Percentiles rank a stretch among this genome's conserved stretches.
These are phyloP conservation scores for Porpolomopsis calyptriformis DNA, from an alignment of 768 basidiomycete species.

Conservation along the genomic window DNA sequence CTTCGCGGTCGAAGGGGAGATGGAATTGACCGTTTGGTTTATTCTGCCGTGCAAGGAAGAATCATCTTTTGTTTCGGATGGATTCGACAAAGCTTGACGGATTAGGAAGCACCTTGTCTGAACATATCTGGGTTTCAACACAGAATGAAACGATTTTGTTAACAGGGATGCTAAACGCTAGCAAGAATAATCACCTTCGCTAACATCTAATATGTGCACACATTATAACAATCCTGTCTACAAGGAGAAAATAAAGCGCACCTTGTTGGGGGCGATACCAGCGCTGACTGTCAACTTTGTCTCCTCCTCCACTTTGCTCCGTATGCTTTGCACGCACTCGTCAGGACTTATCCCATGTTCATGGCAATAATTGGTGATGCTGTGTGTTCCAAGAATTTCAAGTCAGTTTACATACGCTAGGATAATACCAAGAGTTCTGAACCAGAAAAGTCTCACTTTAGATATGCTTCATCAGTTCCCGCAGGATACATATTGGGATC, in stretches of 20 bases:
- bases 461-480: conserved; percentile 84
- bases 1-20: conserved; percentile 51
- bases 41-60: no score
- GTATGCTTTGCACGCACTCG: conserved; percentile 71
- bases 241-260: conserved; percentile 21
- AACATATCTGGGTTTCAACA: conserved; percentile 59
- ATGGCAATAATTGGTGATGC: conserved; percentile 79
- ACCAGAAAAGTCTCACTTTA: conserved; percentile 69
- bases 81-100: no score
- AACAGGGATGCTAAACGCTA: not conserved
- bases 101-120: conserved; percentile 55
- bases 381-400: conserved; percentile 18
- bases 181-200: conserved; percentile 55
- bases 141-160: no score
- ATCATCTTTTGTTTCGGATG: no score
- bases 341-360: conserved; percentile 52
- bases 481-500: conserved; percentile 68
- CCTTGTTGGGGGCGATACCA: conserved; percentile 93
- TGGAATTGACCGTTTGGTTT: conserved; percentile 91
- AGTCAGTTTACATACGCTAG: not conserved
- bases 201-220: conserved; percentile 49
- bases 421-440: not conserved
- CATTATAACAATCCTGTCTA: not conserved
- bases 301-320: conserved; percentile 59
- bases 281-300: conserved; percentile 88